A percentile compares a stretch with the other conserved stretches of the same genome.
Conservation (phyloP, 352 stramenopile species). For the Phytophthora pisi region DNA sequence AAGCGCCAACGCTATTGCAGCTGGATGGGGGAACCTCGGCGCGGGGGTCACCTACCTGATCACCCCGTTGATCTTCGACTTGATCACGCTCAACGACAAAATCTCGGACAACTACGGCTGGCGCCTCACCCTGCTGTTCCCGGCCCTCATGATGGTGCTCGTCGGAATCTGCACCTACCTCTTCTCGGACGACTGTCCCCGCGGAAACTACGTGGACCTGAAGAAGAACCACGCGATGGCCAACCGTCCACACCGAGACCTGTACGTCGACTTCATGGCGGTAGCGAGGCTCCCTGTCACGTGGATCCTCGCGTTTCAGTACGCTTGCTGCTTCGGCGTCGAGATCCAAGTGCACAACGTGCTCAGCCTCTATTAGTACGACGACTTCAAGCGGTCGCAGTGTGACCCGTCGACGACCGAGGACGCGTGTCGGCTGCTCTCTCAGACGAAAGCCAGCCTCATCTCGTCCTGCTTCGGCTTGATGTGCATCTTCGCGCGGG, state of each 20-base stretch:
- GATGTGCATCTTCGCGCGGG: constrained; percentile 93
- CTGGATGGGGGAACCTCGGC: constrained; percentile 93
- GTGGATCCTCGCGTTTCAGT: constrained; percentile 93
- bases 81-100: constrained; percentile 63
- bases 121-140: constrained; percentile 74
- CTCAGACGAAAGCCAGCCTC: constrained; percentile 53
- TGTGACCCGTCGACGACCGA: constrained; percentile 33
- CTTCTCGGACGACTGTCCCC: constrained; percentile 32
- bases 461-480: constrained; percentile 93
- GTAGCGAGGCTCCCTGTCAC: constrained; percentile 58
- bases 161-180: constrained; percentile 52
- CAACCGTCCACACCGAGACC: constrained; percentile 19
- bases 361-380: constrained; percentile 88
- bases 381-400: constrained; percentile 71
- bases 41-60: constrained; percentile 86
- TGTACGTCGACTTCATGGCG: constrained; percentile 39
- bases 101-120: constrained; percentile 42
- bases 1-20: constrained; percentile 54
- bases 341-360: constrained; percentile 95
- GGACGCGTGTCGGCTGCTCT: constrained; percentile 25
- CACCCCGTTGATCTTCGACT: constrained; percentile 84
- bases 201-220: constrained; percentile 51
- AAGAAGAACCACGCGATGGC: constrained; percentile 61
- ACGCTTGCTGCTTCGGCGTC: constrained; percentile 93
- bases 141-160: constrained; percentile 82